Evolutionary conservation across 306 rosid species (phyloP).

Genomic region (Fagus crenata): DNA sequence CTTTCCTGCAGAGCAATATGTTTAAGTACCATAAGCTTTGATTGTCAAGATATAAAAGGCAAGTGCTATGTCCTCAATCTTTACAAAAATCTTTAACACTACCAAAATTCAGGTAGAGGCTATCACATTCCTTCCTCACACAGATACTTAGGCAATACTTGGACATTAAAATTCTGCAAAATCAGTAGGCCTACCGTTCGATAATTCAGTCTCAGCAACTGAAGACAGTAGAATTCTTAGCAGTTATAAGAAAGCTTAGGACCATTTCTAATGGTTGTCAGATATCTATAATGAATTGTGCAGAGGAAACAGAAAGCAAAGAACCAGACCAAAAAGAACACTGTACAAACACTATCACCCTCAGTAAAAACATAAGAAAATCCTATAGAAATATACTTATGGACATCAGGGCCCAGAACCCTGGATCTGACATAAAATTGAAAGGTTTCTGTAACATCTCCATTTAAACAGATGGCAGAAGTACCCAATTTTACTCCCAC

Average conservation of each 20-base stretch:
- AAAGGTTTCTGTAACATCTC: constrained; percentile 18
- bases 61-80: not conserved
- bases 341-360: constrained; percentile 4
- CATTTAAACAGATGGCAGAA: constrained; percentile 30
- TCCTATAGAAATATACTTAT: not conserved
- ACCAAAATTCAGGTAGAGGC: constrained; percentile 7
- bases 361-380: not conserved
- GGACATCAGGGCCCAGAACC: constrained; percentile 35
- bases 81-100: not conserved
- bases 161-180: constrained; percentile 1
- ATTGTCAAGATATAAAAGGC: not conserved
- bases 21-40: not conserved
- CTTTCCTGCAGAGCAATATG: not conserved
- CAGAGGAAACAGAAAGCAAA: constrained; percentile 16
- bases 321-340: constrained; percentile 3
- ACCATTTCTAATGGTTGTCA: constrained; percentile 22
- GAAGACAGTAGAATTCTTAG: not conserved
- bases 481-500: constrained; percentile 20
- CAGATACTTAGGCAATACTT: not conserved
- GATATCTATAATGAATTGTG: not conserved
- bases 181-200: not conserved
- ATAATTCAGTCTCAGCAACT: not conserved
- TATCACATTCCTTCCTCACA: not conserved
- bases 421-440: constrained; percentile 29
- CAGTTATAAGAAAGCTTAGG: not conserved